Conservation (phyloP, 2,329 filamentous ascomycete species). For the Cryphonectria japonica region DNA sequence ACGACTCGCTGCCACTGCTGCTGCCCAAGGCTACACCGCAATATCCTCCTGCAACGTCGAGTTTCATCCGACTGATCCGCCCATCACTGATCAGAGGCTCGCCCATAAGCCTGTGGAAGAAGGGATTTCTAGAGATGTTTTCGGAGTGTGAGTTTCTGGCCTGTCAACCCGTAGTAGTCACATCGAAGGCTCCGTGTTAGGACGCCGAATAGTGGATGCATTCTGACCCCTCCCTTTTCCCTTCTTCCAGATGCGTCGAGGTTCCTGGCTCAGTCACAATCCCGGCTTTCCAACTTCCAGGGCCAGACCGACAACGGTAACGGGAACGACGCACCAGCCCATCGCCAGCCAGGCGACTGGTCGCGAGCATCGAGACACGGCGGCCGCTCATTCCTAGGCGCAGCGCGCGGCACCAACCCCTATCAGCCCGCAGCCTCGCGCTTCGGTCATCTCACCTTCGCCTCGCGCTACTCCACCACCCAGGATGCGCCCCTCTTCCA, state of each 20-base stretch:
- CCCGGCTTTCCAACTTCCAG: slow-evolving; percentile 73
- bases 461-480: slow-evolving; percentile 70
- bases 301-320: slow-evolving; percentile 58
- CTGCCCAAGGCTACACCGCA: slow-evolving; percentile 1
- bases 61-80: slow-evolving; percentile 10
- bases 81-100: slow-evolving; percentile 12
- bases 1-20: neutral
- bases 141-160: slow-evolving; percentile 78
- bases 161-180: neutral
- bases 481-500: slow-evolving; percentile 93
- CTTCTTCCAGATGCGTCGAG: slow-evolving; percentile 79
- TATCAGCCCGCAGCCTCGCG: slow-evolving; percentile 76
- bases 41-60: neutral
- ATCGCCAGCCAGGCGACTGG: slow-evolving; percentile 43
- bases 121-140: slow-evolving; percentile 64
- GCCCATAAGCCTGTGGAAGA: slow-evolving; percentile 18
- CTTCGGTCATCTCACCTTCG: slow-evolving; percentile 73
- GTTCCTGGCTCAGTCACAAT: slow-evolving; percentile 96
- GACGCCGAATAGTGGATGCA: neutral
- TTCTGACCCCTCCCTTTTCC: slow-evolving; percentile 17
- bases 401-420: slow-evolving; percentile 63
- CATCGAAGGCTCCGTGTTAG: neutral
- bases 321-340: slow-evolving; percentile 41
- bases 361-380: slow-evolving; percentile 37
- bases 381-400: slow-evolving; percentile 49